These are phyloP conservation scores for Skeletonema marinoi DNA, from an alignment of 108 stramenopile genomes.

Conservation along the genomic window DNA sequence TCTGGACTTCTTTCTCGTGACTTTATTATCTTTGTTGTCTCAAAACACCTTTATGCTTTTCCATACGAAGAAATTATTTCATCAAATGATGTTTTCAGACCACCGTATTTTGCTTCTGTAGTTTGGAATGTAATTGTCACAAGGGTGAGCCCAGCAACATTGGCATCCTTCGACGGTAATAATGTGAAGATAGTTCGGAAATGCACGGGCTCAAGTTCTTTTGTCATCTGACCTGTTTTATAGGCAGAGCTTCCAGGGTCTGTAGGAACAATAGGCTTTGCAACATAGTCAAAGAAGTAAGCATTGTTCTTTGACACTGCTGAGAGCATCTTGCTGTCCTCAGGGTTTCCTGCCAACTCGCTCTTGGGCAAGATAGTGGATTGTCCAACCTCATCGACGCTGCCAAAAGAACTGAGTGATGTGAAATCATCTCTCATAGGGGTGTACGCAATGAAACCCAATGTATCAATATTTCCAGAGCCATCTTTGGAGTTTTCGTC, in stretches of 20 bases:
- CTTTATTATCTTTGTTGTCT: not conserved
- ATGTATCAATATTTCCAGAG: conserved; percentile 40
- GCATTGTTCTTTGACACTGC: conserved; percentile 68
- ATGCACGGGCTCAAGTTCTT: conserved; percentile 50
- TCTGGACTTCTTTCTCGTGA: not conserved
- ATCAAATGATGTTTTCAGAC: conserved; percentile 61
- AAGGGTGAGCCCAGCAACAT: conserved; percentile 68
- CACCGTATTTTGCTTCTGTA: conserved; percentile 60
- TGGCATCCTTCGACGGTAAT: conserved; percentile 40
- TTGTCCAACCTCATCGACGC: conserved; percentile 75
- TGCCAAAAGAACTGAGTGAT: conserved; percentile 68
- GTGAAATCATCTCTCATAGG: conserved; percentile 86
- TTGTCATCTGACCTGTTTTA: conserved; percentile 9
- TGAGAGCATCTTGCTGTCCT: conserved; percentile 62
- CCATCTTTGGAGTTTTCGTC: conserved; percentile 34
- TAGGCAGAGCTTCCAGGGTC: conserved; percentile 3
- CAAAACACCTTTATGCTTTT: conserved; percentile 9
- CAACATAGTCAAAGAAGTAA: conserved; percentile 73
- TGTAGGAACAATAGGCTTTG: conserved; percentile 27
- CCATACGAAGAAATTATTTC: conserved; percentile 69
- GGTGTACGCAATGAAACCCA: conserved; percentile 79
- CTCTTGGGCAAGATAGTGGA: conserved; percentile 84
- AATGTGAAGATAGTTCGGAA: conserved; percentile 79
- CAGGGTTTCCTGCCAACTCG: conserved; percentile 51
- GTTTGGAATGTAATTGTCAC: conserved; percentile 79